These are phyloP conservation scores for Casuarina equisetifolia DNA, from an alignment of 306 rosid species.

Conservation along the genomic window DNA sequence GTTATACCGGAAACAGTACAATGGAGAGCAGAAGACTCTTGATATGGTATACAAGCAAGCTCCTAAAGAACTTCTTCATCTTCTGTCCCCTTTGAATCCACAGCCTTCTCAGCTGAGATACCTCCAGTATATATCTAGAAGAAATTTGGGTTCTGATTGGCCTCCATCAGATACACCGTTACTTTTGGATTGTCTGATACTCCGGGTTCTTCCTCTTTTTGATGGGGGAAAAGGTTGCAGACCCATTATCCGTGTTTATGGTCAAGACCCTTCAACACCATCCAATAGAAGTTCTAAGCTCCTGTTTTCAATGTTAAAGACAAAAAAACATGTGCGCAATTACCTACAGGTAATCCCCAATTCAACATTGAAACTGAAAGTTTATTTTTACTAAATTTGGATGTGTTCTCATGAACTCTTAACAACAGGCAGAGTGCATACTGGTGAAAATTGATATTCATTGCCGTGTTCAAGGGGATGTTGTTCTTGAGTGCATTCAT, in stretches of 20 bases:
- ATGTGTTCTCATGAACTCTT: slow-evolving; percentile 43
- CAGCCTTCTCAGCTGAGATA: slow-evolving; percentile 98
- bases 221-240: slow-evolving; percentile 80
- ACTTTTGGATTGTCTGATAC: slow-evolving; percentile 78
- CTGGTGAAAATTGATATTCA: slow-evolving; percentile 81
- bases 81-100: slow-evolving; percentile 79
- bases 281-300: slow-evolving; percentile 83
- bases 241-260: slow-evolving; percentile 76
- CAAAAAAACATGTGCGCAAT: slow-evolving; percentile 50
- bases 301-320: slow-evolving; percentile 65
- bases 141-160: slow-evolving; percentile 87
- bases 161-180: slow-evolving; percentile 89
- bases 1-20: slow-evolving; percentile 82
- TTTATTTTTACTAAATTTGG: slow-evolving; percentile 25
- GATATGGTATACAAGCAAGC: slow-evolving; percentile 99
- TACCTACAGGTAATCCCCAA: slow-evolving; percentile 76
- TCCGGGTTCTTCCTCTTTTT: slow-evolving; percentile 76
- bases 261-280: slow-evolving; percentile 81
- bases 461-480: slow-evolving; percentile 93
- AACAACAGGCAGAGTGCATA: slow-evolving; percentile 87
- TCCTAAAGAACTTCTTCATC: slow-evolving; percentile 81
- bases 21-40: slow-evolving; percentile 92
- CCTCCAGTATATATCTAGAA: slow-evolving; percentile 90
- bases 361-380: slow-evolving; percentile 31
- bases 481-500: slow-evolving; percentile 90